These are phyloP conservation scores for Kluyveromyces sp. DNA, from an alignment of 1,139 yeast species.

Conservation along the genomic window DNA sequence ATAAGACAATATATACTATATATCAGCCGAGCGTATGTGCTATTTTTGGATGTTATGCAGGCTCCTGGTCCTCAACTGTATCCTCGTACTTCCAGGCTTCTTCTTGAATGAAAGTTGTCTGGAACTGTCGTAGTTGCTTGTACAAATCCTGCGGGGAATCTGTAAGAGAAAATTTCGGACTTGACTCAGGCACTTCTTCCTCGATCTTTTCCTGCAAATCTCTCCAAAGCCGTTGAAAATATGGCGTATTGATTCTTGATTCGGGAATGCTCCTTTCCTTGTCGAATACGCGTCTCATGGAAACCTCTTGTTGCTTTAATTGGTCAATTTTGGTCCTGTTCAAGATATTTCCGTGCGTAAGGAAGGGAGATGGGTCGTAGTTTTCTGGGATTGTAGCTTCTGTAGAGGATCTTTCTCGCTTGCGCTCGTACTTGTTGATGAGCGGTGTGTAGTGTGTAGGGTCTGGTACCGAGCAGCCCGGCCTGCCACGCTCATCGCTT, in stretches of 20 bases:
- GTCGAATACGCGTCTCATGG: slow-evolving; percentile 1
- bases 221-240: slow-evolving; percentile 1
- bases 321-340: slow-evolving; percentile 2
- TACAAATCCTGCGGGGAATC: slow-evolving; percentile 1
- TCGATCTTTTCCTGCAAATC: not conserved
- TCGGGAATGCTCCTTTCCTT: not conserved
- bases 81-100: slow-evolving; percentile 4
- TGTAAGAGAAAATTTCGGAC: not conserved
- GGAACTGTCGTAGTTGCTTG: slow-evolving; percentile 5
- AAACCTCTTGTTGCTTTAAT: slow-evolving; percentile 1
- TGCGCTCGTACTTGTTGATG: not conserved
- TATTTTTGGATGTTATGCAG: not conserved
- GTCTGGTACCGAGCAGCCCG: not conserved
- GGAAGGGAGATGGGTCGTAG: slow-evolving; percentile 4
- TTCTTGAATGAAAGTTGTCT: slow-evolving; percentile 1
- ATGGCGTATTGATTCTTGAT: not conserved
- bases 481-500: not conserved
- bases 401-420: not conserved
- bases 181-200: not conserved
- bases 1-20: too few relatives aligned
- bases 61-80: not conserved
- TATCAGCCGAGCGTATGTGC: not conserved
- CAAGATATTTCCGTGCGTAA: not conserved
- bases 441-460: slow-evolving; percentile 1
- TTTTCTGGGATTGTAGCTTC: not conserved